Evolutionary conservation across 2,329 filamentous ascomycete genomes (phyloP).

Genomic region (Alternaria longipes): DNA sequence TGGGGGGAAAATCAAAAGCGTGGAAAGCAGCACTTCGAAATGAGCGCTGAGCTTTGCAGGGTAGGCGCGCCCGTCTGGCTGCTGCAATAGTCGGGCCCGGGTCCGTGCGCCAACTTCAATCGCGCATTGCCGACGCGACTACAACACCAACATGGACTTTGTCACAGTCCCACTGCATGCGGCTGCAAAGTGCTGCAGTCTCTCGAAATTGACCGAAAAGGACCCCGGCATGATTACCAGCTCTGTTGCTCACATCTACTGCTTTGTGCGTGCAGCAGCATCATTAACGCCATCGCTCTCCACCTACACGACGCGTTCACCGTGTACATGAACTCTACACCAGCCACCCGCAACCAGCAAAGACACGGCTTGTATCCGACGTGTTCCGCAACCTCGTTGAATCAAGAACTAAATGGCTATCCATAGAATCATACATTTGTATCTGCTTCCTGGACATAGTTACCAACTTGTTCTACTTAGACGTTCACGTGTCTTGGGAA

Average conservation of each 20-base stretch:
- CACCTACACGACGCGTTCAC: background rate
- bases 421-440: background rate
- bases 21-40: conserved; percentile 32
- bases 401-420: background rate
- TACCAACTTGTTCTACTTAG: background rate
- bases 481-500: background rate
- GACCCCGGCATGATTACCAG: fast-evolving
- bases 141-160: conserved; percentile 7
- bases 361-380: background rate
- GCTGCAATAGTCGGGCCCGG: background rate
- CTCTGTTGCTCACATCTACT: background rate
- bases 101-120: conserved; percentile 23
- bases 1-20: conserved; percentile 29
- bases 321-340: background rate
- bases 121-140: conserved; percentile 10
- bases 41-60: conserved; percentile 12
- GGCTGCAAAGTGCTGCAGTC: background rate
- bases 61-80: conserved; percentile 7
- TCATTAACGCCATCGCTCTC: background rate
- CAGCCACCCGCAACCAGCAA: background rate
- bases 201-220: background rate
- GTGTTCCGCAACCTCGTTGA: no score
- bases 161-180: background rate
- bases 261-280: background rate
- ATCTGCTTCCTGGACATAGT: background rate